A percentile compares a stretch with the other conserved stretches of the same genome.
Evolutionary conservation across 164 flowering plant species (phyloP).

Genomic region (Aristolochia fimbriata): DNA sequence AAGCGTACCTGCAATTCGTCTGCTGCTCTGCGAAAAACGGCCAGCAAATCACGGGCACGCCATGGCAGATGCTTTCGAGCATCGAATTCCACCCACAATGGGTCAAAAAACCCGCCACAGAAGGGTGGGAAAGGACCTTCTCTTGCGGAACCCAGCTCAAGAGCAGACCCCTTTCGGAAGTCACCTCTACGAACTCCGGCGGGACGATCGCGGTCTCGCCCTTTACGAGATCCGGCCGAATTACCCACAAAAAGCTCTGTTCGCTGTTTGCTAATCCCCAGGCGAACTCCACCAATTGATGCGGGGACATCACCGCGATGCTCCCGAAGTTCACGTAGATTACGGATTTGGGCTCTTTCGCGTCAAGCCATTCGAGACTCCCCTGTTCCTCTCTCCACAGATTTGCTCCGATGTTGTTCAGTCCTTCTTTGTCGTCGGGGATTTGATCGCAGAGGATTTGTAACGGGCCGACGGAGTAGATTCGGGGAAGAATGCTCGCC

Average conservation of each 20-base stretch:
- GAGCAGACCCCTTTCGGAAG: conserved; percentile 20
- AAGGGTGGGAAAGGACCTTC: conserved; percentile 23
- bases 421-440: neutral
- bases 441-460: conserved; percentile 4
- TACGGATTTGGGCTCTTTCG: conserved; percentile 26
- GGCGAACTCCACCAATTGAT: conserved; percentile 36
- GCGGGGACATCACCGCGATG: conserved; percentile 20
- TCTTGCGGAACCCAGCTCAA: conserved; percentile 42
- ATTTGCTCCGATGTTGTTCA: conserved; percentile 19
- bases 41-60: conserved; percentile 28
- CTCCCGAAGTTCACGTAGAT: conserved; percentile 49
- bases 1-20: conserved; percentile 16
- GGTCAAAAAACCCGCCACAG: conserved; percentile 26
- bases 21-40: conserved; percentile 23
- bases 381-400: conserved; percentile 39
- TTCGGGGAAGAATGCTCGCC: neutral
- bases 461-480: conserved; percentile 9
- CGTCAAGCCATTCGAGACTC: conserved; percentile 33
- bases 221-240: conserved; percentile 34
- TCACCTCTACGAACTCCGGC: conserved; percentile 19
- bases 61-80: conserved; percentile 14
- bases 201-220: conserved; percentile 24
- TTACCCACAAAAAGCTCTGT: conserved; percentile 33
- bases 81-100: conserved; percentile 37
- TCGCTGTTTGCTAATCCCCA: conserved; percentile 47